Base-by-base conservation (phyloP, 2,329 filamentous ascomycete genomes). In the Botrytis squamosa region DNA sequence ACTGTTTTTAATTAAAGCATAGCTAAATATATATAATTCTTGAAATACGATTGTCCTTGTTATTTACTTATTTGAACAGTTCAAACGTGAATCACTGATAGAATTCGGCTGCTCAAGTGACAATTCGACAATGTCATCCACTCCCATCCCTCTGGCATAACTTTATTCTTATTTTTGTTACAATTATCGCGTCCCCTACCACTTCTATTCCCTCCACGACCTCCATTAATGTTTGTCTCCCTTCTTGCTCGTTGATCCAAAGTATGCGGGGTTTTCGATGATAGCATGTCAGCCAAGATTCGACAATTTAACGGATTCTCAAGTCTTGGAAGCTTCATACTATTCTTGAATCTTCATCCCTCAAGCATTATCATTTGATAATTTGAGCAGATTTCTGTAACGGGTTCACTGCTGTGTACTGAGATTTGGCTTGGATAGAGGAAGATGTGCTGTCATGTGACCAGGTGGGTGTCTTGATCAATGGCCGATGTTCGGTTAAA, bases 401-500 rank as follows among this genome's bases (percentile, higher is more conserved):
- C 3, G 12, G n/a, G 14, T 57, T 57, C n/a, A 57, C 7, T 57
- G n/a, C 52, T 57, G n/a, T 29, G 14, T 33, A 8, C 2, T 7
- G 25, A 55, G 52, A 55, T 29, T 18, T 57, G 52, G 3, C 18
- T 18, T 57, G 52, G 3, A 18, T 0, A 14, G 14, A 55, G 5
- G 29, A 29, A 55, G 29, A 14, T 18, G 10, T 22, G 5, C 10
- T 38, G 40, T 65, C 33, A 65, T 71, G 46, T 71, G 60, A 71
- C 62, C 14, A 33, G 60, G 70, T 71, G 70, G 70, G 70, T 71
- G 70, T 71, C 70, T 71, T 52, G 70, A 71, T 71, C 70, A 71
- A 71, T 65, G 46, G 70, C 60, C 44, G 70, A 55, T 66, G 70
- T 71, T 71, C 70, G 70, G 70, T 71, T 71, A 71, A 66, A 71